Conservation (phyloP, 345 rosid genomes). For the Mallotus nudiflorus region DNA sequence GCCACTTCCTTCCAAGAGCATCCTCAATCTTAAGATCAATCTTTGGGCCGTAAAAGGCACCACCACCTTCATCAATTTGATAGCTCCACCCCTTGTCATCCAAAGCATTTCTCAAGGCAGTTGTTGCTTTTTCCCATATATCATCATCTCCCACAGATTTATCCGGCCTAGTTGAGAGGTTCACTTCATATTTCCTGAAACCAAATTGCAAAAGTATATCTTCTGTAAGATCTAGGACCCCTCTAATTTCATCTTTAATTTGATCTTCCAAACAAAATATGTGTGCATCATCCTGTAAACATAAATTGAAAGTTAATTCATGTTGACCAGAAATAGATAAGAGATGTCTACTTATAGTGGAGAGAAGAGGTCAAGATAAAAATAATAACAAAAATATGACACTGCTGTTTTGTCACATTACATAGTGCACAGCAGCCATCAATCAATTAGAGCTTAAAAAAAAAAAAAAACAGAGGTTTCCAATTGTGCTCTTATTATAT, state of each 20-base stretch:
- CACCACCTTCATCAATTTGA: slow-evolving; percentile 95
- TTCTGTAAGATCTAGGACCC: slow-evolving; percentile 90
- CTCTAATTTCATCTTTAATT: slow-evolving; percentile 88
- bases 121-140: slow-evolving; percentile 90
- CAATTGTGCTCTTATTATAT: neutral
- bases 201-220: slow-evolving; percentile 81
- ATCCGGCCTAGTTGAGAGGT: slow-evolving; percentile 95
- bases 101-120: slow-evolving; percentile 79
- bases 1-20: slow-evolving; percentile 98
- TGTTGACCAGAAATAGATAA: neutral
- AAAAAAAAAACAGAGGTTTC: neutral
- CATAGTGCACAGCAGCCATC: neutral
- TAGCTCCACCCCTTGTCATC: slow-evolving; percentile 91
- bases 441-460: neutral
- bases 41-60: slow-evolving; percentile 99
- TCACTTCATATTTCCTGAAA: slow-evolving; percentile 76
- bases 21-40: slow-evolving; percentile 95
- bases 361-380: neutral
- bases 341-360: neutral
- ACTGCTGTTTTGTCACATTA: neutral
- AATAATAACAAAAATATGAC: neutral
- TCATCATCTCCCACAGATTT: slow-evolving; percentile 86
- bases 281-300: slow-evolving; percentile 88
- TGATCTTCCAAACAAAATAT: slow-evolving; percentile 95
- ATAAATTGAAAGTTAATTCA: slow-evolving; percentile 1